Conservation (phyloP, 371 early-diverging fungal genomes). For the Modicella reniformis region DNA sequence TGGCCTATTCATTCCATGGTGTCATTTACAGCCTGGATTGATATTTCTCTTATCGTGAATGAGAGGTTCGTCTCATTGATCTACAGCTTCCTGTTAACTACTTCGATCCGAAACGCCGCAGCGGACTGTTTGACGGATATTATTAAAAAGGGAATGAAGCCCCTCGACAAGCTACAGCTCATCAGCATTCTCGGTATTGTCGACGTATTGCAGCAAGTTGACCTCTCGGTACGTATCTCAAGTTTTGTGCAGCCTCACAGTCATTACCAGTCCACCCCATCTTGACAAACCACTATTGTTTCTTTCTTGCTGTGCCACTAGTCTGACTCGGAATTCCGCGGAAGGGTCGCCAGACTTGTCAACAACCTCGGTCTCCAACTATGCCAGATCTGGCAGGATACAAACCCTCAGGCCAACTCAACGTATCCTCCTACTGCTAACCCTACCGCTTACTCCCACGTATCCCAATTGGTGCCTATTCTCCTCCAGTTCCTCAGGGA, state of each 20-base stretch:
- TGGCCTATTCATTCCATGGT: background rate
- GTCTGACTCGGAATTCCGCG: slow-evolving; percentile 81
- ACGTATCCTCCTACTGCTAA: slow-evolving; percentile 41
- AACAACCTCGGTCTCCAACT: slow-evolving; percentile 87
- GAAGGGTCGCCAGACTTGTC: slow-evolving; percentile 82
- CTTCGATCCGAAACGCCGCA: slow-evolving; percentile 75
- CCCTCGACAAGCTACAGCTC: slow-evolving; percentile 86
- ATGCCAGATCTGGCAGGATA: slow-evolving; percentile 79
- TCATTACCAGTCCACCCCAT: too few species aligned
- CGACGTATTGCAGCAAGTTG: slow-evolving; percentile 63
- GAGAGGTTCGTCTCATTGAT: slow-evolving; percentile 82
- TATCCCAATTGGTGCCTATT: slow-evolving; percentile 52
- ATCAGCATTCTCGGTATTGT: slow-evolving; percentile 82
- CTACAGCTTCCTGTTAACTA: slow-evolving; percentile 73
- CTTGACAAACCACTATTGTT: background rate
- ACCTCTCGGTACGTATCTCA: slow-evolving; percentile 37
- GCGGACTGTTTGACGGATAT: slow-evolving; percentile 87
- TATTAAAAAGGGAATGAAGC: slow-evolving; percentile 91
- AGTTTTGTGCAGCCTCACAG: background rate
- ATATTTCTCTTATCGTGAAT: slow-evolving; percentile 89
- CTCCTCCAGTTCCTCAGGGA: slow-evolving; percentile 57
- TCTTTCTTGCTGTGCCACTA: slow-evolving; percentile 13
- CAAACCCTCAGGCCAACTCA: slow-evolving; percentile 39
- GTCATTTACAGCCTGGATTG: slow-evolving; percentile 83
- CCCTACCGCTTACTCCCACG: slow-evolving; percentile 57